phyloP scores from a whole-genome alignment of 1,284 basidiomycete genomes.

The Cryptococcus amylolentus region DNA sequence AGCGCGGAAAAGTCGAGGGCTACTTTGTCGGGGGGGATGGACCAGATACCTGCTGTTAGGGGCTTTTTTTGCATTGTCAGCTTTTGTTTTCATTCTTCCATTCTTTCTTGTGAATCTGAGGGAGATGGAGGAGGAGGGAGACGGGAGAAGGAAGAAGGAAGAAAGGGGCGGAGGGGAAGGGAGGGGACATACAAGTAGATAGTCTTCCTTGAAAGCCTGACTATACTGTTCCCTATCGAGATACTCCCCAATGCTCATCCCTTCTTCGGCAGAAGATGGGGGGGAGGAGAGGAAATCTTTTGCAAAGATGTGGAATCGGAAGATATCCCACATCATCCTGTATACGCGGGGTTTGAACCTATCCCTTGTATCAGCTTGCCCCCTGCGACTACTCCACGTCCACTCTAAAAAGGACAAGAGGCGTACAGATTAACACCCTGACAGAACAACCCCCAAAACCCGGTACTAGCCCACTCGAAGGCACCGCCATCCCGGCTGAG shows the following conservation, averaged over 20 bases:
- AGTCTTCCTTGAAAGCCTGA: constrained; percentile 66
- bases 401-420: background rate
- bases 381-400: too few relatives aligned
- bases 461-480: constrained; percentile 71
- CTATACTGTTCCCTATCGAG: constrained; percentile 64
- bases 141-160: too few relatives aligned
- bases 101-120: too few relatives aligned
- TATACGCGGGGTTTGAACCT: constrained; percentile 64
- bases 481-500: constrained; percentile 63
- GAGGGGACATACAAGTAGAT: constrained; percentile 62
- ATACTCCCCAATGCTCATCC: constrained; percentile 64
- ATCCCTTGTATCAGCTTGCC: background rate
- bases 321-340: constrained; percentile 70
- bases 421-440: constrained; percentile 56
- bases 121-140: too few relatives aligned
- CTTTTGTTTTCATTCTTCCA: background rate
- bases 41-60: constrained; percentile 76
- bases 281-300: constrained; percentile 38
- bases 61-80: constrained; percentile 56
- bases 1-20: constrained; percentile 66
- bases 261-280: constrained; percentile 2
- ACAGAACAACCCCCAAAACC: constrained; percentile 61
- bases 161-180: background rate
- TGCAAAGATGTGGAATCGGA: constrained; percentile 70
- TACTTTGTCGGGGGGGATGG: constrained; percentile 68